Conservation (phyloP, 768 basidiomycete species). For the Russula dissimulans region DNA sequence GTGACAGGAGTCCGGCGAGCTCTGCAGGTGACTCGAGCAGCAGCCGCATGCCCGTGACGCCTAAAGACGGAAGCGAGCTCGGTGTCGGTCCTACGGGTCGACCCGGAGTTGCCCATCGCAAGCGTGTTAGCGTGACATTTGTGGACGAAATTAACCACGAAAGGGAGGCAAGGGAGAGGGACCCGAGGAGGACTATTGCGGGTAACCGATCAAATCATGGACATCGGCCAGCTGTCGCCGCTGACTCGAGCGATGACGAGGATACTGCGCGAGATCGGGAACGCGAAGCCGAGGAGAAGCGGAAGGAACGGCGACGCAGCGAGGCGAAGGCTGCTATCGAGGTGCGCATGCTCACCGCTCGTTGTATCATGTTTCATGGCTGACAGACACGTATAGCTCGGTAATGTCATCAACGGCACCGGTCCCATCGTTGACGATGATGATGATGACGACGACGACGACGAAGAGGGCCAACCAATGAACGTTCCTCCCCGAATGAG, state of each 20-base stretch:
- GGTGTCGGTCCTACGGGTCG: constrained; percentile 20
- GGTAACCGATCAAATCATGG: constrained; percentile 3
- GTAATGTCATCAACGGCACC: constrained; percentile 78
- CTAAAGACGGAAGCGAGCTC: constrained; percentile 67
- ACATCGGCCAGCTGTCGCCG: background rate
- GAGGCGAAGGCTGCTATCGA: constrained; percentile 86
- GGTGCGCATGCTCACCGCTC: constrained; percentile 40
- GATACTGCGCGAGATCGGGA: background rate
- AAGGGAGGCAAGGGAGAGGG: constrained; percentile 25
- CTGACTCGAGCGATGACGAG: constrained; percentile 8
- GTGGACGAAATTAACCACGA: constrained; percentile 37
- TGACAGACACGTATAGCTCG: constrained; percentile 41
- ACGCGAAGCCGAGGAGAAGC: constrained; percentile 40
- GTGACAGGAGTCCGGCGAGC: constrained; percentile 67
- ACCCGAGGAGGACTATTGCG: constrained; percentile 8
- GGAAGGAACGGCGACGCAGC: constrained; percentile 64
- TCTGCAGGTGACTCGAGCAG: constrained; percentile 82
- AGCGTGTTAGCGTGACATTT: constrained; percentile 62
- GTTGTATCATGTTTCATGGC: background rate
- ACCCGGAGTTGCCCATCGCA: constrained; percentile 29
- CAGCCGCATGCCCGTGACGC: constrained; percentile 66
- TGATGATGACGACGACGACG: constrained; percentile 27
- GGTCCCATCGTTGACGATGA: constrained; percentile 35
- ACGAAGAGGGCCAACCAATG: constrained; percentile 24
- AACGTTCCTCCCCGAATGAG: constrained; percentile 27